A percentile compares a stretch with the other conserved stretches of the same genome.
These are phyloP conservation scores for Penicillium sp. DNA, from an alignment of 2,329 filamentous ascomycete genomes.

Conservation along the genomic window DNA sequence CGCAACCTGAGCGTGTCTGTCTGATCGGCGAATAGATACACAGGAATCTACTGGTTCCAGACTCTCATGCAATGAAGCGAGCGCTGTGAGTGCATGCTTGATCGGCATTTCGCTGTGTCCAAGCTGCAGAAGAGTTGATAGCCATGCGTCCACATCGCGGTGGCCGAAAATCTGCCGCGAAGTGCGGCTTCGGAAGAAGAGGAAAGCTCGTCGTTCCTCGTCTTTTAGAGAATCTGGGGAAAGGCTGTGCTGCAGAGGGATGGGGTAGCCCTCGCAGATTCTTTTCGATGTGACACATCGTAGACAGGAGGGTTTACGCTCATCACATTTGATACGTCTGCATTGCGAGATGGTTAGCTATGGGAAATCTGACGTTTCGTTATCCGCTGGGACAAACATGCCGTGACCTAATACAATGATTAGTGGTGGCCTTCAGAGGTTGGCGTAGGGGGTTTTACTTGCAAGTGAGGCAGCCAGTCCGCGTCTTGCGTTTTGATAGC, in stretches of 20 bases:
- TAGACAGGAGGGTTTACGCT: constrained; percentile 3
- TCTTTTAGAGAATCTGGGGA: background rate
- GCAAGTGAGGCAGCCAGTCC: constrained; percentile 7
- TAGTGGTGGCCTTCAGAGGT: background rate
- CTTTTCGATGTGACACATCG: constrained; percentile 1
- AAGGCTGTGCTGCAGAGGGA: background rate
- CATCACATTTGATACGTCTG: constrained; percentile 8
- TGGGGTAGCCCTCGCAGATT: constrained; percentile 7
- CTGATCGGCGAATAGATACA: background rate
- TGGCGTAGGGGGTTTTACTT: background rate
- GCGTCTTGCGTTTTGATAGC: background rate
- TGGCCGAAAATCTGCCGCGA: constrained; percentile 3
- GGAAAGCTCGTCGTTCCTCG: constrained; percentile 6
- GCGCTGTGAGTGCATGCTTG: constrained; percentile 4
- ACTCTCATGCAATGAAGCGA: constrained; percentile 8
- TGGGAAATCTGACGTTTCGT: background rate
- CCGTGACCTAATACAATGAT: background rate
- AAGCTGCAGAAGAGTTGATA: constrained; percentile 1
- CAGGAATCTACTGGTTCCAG: background rate
- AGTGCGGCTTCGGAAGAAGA: constrained; percentile 3
- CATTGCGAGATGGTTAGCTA: background rate
- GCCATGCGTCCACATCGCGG: constrained; percentile 1
- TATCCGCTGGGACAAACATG: background rate
- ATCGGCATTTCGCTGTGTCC: constrained; percentile 2
- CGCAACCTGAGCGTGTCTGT: background rate